phyloP scores from a whole-genome alignment of 2,329 filamentous ascomycete genomes.

The Fusarium paranaense region DNA sequence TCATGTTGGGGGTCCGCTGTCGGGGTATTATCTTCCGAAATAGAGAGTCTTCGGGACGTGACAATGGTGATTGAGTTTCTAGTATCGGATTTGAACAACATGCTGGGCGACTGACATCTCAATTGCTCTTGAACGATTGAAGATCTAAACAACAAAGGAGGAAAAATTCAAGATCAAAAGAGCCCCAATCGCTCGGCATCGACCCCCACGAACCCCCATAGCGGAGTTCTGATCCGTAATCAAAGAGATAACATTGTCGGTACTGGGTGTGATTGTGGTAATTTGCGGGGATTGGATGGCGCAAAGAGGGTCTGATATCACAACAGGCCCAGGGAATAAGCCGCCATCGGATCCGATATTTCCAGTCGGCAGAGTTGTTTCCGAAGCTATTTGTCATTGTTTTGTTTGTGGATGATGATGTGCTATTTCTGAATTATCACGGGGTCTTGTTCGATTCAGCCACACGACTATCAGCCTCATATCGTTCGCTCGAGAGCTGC shows the following conservation, averaged over 20 bases:
- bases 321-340: background rate
- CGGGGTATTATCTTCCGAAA: background rate
- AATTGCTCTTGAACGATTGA: background rate
- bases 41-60: background rate
- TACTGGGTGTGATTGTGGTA: slow-evolving; percentile 2
- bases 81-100: background rate
- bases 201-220: background rate
- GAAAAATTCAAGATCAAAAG: background rate
- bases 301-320: slow-evolving; percentile 12
- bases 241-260: background rate
- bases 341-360: slow-evolving; percentile 6
- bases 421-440: background rate
- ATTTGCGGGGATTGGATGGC: slow-evolving; percentile 8
- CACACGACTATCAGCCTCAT: background rate
- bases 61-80: background rate
- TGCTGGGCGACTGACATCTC: background rate
- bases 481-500: background rate
- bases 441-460: background rate
- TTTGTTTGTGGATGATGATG: background rate
- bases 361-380: background rate
- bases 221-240: slow-evolving; percentile 5
- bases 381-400: background rate
- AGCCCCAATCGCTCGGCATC: background rate
- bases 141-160: background rate
- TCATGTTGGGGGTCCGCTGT: background rate